Conservation (phyloP, 495 filamentous ascomycete genomes). For the Rhizodiscina lignyota region DNA sequence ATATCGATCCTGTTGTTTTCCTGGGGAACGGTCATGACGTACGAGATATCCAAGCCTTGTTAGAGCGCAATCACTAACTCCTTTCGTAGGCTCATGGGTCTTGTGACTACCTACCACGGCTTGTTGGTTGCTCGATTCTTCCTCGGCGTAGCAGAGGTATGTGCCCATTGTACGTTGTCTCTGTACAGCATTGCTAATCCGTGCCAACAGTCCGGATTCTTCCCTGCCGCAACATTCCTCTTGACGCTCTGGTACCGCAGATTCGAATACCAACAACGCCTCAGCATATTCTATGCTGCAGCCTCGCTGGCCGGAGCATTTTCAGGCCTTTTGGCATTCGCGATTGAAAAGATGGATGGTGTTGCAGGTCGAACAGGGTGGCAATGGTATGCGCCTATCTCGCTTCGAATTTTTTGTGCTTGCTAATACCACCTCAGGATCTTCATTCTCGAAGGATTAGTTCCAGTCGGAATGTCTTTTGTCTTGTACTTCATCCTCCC, state of each 20-base stretch:
- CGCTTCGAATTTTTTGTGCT: no score
- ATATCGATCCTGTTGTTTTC: neutral
- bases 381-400: no score
- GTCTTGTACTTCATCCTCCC: slow-evolving; percentile 34
- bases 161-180: neutral
- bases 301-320: slow-evolving; percentile 31
- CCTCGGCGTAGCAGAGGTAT: neutral
- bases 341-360: slow-evolving; percentile 6
- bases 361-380: slow-evolving; percentile 21
- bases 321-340: slow-evolving; percentile 33
- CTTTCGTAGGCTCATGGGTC: neutral
- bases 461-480: slow-evolving; percentile 30
- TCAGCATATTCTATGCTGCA: neutral
- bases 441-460: slow-evolving; percentile 47
- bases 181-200: neutral
- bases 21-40: neutral
- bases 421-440: no score
- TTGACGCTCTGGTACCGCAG: neutral
- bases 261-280: neutral
- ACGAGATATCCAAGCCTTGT: neutral
- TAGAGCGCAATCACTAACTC: neutral
- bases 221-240: neutral
- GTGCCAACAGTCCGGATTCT: neutral
- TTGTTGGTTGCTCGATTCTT: neutral
- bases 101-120: neutral